These are phyloP conservation scores for Pyrenula massariospora DNA, from an alignment of 495 filamentous ascomycete species.

Conservation along the genomic window DNA sequence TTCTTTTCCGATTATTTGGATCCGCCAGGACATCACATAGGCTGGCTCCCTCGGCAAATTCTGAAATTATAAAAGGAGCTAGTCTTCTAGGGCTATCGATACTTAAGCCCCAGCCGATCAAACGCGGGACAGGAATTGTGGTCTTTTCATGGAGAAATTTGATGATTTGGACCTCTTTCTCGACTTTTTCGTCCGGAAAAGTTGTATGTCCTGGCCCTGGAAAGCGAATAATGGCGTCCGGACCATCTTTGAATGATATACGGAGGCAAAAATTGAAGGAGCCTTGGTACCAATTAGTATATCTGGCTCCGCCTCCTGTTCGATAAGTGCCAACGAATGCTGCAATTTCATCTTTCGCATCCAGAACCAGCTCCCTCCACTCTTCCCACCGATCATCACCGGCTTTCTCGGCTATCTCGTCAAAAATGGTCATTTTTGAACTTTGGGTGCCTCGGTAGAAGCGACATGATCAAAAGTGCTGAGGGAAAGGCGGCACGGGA, in stretches of 20 bases:
- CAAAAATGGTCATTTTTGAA: background rate
- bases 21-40: constrained; percentile 17
- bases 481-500: background rate
- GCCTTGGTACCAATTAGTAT: constrained; percentile 17
- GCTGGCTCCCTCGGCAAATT: constrained; percentile 22
- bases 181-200: constrained; percentile 24
- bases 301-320: constrained; percentile 14
- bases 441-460: background rate
- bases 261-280: constrained; percentile 22
- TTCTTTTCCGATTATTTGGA: constrained; percentile 17
- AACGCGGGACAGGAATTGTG: constrained; percentile 23
- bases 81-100: constrained; percentile 22
- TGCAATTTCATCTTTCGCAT: background rate
- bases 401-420: background rate
- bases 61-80: constrained; percentile 30
- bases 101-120: constrained; percentile 21
- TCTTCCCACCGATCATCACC: background rate
- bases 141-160: constrained; percentile 24
- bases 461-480: background rate
- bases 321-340: constrained; percentile 17
- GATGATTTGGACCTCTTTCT: constrained; percentile 24
- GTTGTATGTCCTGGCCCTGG: constrained; percentile 19
- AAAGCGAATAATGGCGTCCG: constrained; percentile 22
- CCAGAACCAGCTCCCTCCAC: background rate
- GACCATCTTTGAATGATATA: constrained; percentile 19